Conservation (phyloP, 495 filamentous ascomycete genomes). For the Podospora australis region DNA sequence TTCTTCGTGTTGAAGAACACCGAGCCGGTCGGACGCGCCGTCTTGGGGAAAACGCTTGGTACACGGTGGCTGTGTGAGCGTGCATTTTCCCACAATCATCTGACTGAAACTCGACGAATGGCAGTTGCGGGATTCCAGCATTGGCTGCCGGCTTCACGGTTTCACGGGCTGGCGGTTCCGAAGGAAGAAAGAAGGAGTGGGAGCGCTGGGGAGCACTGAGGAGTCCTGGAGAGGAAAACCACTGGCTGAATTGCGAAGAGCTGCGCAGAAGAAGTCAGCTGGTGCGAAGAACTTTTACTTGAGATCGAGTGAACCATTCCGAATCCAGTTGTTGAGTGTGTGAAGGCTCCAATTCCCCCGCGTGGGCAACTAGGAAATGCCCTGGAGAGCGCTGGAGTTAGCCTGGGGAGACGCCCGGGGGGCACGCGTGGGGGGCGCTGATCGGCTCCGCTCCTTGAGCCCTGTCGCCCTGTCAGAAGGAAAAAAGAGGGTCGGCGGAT, state of each 20-base stretch:
- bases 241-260: not conserved
- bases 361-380: not conserved
- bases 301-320: no score
- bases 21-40: not conserved
- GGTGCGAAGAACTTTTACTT: not conserved
- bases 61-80: conserved; percentile 1
- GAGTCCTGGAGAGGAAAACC: not conserved
- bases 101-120: not conserved
- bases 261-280: not conserved
- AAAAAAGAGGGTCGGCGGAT: not conserved
- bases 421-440: not conserved
- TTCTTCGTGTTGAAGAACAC: not conserved
- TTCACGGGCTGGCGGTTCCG: no score
- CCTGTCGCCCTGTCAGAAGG: not conserved
- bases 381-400: not conserved
- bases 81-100: conserved; percentile 4
- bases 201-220: not conserved
- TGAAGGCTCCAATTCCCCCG: no score
- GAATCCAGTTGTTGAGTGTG: not conserved
- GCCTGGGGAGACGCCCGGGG: not conserved
- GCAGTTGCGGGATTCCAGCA: no score
- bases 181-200: no score
- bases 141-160: not conserved
- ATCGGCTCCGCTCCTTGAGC: not conserved
- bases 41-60: not conserved